These are phyloP conservation scores for Ganoderma sinense DNA, from an alignment of 1,284 basidiomycete genomes.

Conservation along the genomic window DNA sequence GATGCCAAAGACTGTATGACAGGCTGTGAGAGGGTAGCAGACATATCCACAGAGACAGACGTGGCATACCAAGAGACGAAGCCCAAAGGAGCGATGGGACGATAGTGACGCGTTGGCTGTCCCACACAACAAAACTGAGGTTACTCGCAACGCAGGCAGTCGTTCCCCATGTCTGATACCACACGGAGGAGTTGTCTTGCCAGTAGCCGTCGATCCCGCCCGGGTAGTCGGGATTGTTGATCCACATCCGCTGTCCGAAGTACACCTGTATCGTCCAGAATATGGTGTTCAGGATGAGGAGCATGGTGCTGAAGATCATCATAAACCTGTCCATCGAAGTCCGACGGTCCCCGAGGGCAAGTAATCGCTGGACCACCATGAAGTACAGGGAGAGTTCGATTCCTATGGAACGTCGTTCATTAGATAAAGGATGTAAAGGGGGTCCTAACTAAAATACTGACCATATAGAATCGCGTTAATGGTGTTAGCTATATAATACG, in stretches of 20 bases:
- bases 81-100: constrained; percentile 28
- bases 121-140: constrained; percentile 32
- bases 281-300: constrained; percentile 27
- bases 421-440: background rate
- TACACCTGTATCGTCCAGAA: constrained; percentile 25
- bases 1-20: constrained; percentile 22
- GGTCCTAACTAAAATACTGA: background rate
- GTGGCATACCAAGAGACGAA: constrained; percentile 22
- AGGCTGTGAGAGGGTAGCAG: background rate
- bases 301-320: constrained; percentile 25
- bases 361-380: constrained; percentile 16
- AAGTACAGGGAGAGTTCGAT: constrained; percentile 25
- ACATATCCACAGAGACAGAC: too few relatives aligned
- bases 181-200: constrained; percentile 20
- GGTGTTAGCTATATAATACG: constrained; percentile 16
- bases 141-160: constrained; percentile 27
- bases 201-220: constrained; percentile 26
- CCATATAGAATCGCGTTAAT: constrained; percentile 23
- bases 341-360: constrained; percentile 2
- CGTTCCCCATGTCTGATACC: constrained; percentile 32
- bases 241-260: constrained; percentile 33
- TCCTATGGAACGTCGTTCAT: constrained; percentile 10
- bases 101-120: constrained; percentile 19
- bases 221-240: constrained; percentile 26
- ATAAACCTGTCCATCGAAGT: constrained; percentile 20